Conservation (phyloP, 768 basidiomycete genomes). For the Piloderma croceum region DNA sequence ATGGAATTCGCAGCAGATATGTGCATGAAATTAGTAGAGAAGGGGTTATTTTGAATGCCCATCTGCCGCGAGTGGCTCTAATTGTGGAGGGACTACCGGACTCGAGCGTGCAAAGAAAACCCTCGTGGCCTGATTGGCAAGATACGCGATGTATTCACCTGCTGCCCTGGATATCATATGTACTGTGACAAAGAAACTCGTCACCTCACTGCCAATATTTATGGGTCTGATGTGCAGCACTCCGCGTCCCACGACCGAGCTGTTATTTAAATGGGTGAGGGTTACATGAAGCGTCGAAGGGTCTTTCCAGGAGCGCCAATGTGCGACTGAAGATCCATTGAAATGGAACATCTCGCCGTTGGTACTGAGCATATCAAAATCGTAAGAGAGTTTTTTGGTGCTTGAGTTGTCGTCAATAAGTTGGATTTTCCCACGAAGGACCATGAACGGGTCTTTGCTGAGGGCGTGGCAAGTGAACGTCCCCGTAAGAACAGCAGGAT, state of each 20-base stretch:
- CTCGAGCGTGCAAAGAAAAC: no score
- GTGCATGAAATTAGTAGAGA: no score
- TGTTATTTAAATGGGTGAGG: conserved; percentile 6
- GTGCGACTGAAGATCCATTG: conserved; percentile 6
- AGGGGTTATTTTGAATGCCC: no score
- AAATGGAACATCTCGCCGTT: conserved; percentile 10
- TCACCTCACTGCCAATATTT: conserved; percentile 10
- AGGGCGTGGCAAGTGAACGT: conserved; percentile 13
- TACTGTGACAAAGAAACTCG: no score
- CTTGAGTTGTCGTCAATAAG: conserved; percentile 10
- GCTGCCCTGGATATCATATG: no score
- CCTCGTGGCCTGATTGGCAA: no score
- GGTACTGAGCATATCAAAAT: conserved; percentile 11
- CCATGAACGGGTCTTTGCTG: conserved; percentile 9
- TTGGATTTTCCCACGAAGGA: conserved; percentile 12
- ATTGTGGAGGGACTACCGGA: no score
- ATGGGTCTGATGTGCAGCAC: conserved; percentile 6
- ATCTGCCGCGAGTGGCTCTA: no score
- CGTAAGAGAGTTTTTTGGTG: conserved; percentile 9
- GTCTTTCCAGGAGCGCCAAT: conserved; percentile 12
- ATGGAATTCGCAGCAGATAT: no score
- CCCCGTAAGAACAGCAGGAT: conserved; percentile 11
- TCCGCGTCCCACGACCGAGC: conserved; percentile 9
- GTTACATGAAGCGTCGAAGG: conserved; percentile 14
- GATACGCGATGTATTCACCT: no score